These are phyloP conservation scores for Trichoderma sp. DNA, from an alignment of 2,329 filamentous ascomycete genomes.

Conservation along the genomic window DNA sequence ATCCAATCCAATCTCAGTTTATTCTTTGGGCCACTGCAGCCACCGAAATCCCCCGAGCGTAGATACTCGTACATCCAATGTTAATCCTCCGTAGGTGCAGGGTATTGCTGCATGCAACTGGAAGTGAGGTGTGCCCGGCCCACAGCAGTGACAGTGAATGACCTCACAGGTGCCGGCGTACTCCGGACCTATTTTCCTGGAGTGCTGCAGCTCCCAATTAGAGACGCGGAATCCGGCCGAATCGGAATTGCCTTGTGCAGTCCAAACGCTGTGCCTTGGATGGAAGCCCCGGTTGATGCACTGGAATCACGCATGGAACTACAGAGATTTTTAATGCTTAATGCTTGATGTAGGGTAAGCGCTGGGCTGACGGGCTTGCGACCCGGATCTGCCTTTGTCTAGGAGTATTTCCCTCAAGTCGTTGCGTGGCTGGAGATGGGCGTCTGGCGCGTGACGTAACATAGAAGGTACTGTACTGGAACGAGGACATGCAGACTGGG, in stretches of 20 bases:
- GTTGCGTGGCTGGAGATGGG: slow-evolving; percentile 15
- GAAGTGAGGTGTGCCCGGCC: background rate
- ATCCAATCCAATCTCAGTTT: background rate
- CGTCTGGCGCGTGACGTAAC: slow-evolving; percentile 12
- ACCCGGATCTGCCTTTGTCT: background rate
- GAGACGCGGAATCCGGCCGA: background rate
- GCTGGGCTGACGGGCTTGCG: slow-evolving; percentile 6
- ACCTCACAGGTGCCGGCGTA: slow-evolving; percentile 1
- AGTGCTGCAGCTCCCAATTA: background rate
- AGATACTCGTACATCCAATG: background rate
- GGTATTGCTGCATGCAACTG: background rate
- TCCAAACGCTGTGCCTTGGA: background rate
- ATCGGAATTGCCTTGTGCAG: background rate
- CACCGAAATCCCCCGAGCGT: background rate
- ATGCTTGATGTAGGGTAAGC: slow-evolving; percentile 10
- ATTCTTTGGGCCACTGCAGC: background rate
- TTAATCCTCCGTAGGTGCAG: background rate
- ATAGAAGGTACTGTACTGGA: background rate
- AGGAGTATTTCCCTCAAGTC: slow-evolving; percentile 15
- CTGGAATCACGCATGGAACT: background rate
- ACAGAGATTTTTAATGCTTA: background rate
- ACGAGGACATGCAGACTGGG: background rate
- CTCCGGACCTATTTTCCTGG: background rate
- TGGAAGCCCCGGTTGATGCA: background rate
- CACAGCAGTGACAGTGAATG: slow-evolving; percentile 1